Base-by-base conservation (phyloP, 1,284 basidiomycete genomes). In the Sphaerobolus stellatus region DNA sequence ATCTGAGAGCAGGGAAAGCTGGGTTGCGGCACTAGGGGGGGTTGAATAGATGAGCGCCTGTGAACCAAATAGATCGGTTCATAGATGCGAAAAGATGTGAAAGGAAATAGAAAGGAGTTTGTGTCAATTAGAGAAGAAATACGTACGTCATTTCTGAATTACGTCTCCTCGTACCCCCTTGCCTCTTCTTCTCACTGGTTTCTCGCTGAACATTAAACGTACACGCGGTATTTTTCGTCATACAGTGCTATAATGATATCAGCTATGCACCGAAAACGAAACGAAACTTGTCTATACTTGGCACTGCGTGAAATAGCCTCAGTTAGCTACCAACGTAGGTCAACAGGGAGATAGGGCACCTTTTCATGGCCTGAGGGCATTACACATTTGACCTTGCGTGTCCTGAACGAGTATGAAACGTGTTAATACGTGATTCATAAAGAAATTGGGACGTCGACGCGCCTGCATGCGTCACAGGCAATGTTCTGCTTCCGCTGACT, bases 401-500 rank as follows among this genome's bases (percentile, higher is more conserved):
- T 78, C 72, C 89, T 89, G 65, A 56, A 51, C 4, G 38, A 16
- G n/a, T 24, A 30, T 20, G 45, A 52, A 44, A 58, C 48, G 41
- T 13, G 7, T 13, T 14, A 9, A 2, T 7, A 30, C 18, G 5
- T 27, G n/a, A 30, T 22, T 16, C n/a, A 36, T 34, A 18, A 50
- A 33, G 43, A 44, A 51, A 58, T 51, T 52, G 51, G 36, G 48
- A 25, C 40, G 16, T 5, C 48, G 57, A 62, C 72, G 49, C 13
- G 85, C 86, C 86, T 84, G 79, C 91, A 94, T 50, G 88, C 88
- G 74, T 94, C 92, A 68, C 92, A 94, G 24, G 92, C 91, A 22
- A 91, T 90, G 67, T 94, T 94, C 73, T 94, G 91, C 67, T 92
- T 92, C 54, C n/a, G n/a, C n/a, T n/a, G n/a, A n/a, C 88, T 75